Evolutionary conservation across 1,139 yeast genomes (phyloP), one percentile per base, ranked within the genome.

Genomic region (Suhomyces choctaworum): DNA sequence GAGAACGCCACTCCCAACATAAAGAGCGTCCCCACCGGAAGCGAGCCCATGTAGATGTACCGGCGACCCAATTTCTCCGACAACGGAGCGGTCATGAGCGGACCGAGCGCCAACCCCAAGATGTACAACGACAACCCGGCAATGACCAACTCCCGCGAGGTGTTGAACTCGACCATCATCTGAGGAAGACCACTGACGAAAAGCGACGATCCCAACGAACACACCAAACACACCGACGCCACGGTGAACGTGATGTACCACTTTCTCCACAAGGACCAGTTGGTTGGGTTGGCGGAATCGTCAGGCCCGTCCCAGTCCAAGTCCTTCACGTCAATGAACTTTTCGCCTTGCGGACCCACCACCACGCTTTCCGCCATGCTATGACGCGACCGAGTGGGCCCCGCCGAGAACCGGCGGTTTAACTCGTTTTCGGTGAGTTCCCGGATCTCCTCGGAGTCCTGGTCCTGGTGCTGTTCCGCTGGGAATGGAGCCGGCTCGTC

Each of bases 61-160:
- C 78, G 76, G 50, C 94, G 73, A 25, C 95, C 94, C 45, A 77
- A 70, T n/a, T 81, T 55, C 60, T 84, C 94, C 12, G 89, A 80
- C 29, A 83, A 56, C 17, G 94, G 94, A 7, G 90, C 89, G n/a
- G 85, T 81, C 34, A 83, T 45, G 10, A 81, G 77, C 1, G 92
- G 92, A 6, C 88, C 88, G 42, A 77, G 58, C 0, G 89, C 82
- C 34, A 84, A 68, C 11, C 95, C 94, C 32, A 84, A 40, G 39
- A 85, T 60, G 53, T 84, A 85, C 45, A 84, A 74, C 0, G 92
- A 77, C 42, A 84, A 68, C 7, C 92, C 94, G 1, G 85, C 62
- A 22, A 83, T 53, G 12, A 76, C 80, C 41, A 82, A 62, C 31
- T 79, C 81, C 54, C 77, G 73, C 7, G 80, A 73, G n/a, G 70